Percentiles rank a stretch among this genome's conserved stretches.
phyloP scores from a whole-genome alignment of 441 rosid genomes.

The Syzygium malaccense region DNA sequence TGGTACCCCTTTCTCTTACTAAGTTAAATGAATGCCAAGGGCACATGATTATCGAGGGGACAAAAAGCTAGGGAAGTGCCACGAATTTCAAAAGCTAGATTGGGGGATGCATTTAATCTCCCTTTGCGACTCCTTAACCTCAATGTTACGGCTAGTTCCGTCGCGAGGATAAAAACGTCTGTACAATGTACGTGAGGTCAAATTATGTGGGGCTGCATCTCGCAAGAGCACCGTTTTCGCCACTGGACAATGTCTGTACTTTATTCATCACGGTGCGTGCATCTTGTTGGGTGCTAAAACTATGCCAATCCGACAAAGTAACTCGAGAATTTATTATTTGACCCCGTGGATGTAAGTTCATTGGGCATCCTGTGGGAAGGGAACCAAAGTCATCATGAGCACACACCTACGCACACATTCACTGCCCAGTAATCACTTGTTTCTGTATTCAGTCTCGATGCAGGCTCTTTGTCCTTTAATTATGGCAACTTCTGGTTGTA shows the following conservation, averaged over 20 bases:
- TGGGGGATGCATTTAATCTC: background rate
- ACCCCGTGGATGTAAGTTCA: background rate
- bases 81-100: background rate
- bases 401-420: background rate
- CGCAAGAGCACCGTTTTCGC: background rate
- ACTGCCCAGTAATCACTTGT: background rate
- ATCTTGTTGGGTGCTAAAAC: background rate
- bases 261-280: background rate
- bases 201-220: slow-evolving; percentile 1
- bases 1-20: background rate
- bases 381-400: background rate
- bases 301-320: background rate
- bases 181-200: background rate
- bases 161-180: background rate
- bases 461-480: background rate
- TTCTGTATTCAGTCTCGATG: background rate
- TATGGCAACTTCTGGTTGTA: background rate
- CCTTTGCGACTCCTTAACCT: background rate
- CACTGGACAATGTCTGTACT: background rate
- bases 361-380: background rate
- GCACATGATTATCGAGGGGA: background rate
- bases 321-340: background rate
- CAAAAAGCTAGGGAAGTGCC: background rate
- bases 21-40: background rate
- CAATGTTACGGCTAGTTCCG: background rate